A percentile compares a stretch with the other conserved stretches of the same genome.
These are phyloP conservation scores for Lophiostoma macrostomum DNA, from an alignment of 495 filamentous ascomycete genomes.

Conservation along the genomic window DNA sequence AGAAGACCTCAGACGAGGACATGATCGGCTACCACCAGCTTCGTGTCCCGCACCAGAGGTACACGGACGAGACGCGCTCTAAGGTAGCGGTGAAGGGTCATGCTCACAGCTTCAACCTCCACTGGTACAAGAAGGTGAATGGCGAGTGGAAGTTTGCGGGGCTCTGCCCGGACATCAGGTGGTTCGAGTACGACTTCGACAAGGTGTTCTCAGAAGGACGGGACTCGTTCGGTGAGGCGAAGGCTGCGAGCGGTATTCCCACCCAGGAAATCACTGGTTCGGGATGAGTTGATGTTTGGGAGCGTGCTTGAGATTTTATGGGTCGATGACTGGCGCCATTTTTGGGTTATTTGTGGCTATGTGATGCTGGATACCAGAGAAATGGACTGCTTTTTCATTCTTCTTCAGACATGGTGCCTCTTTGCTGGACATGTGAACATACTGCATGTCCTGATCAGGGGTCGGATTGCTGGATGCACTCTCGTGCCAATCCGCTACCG, in stretches of 20 bases:
- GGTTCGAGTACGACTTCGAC: conserved; percentile 68
- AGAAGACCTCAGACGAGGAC: conserved; percentile 64
- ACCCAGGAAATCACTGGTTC: no score
- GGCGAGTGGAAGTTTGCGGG: conserved; percentile 83
- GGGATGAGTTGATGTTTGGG: background rate
- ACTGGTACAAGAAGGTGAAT: conserved; percentile 71
- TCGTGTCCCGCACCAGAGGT: conserved; percentile 69
- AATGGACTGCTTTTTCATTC: background rate
- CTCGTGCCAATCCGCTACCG: no score
- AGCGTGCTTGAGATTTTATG: background rate
- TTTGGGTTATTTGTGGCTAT: background rate
- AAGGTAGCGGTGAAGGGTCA: conserved; percentile 62
- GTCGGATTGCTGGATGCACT: no score
- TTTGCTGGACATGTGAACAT: no score
- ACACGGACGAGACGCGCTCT: conserved; percentile 52
- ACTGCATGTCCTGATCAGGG: no score
- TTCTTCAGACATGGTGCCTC: no score
- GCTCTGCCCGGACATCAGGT: conserved; percentile 65
- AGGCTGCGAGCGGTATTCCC: conserved; percentile 26
- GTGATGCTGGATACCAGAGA: conserved; percentile 3
- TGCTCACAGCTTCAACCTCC: conserved; percentile 66
- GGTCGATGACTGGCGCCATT: background rate
- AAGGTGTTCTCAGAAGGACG: conserved; percentile 43
- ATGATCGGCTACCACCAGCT: conserved; percentile 74
- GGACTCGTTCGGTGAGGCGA: conserved; percentile 38